Evolutionary conservation across 2,329 filamentous ascomycete genomes (phyloP), one percentile per base, ranked within the genome.

Genomic region (Penicillium sp.): DNA sequence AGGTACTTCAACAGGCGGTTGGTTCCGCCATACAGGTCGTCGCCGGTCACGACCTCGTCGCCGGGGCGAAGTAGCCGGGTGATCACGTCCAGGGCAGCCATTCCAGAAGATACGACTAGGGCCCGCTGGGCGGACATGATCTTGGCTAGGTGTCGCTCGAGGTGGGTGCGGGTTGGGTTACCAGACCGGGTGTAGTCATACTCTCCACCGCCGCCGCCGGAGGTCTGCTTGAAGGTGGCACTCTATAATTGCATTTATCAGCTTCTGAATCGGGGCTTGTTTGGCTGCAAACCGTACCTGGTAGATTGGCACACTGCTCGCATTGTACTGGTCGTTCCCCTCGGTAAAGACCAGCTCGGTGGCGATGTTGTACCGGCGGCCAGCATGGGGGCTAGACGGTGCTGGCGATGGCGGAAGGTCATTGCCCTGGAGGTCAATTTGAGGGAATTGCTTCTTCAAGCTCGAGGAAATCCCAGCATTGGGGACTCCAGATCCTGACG

Each of bases 181-280:
- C 93, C 93, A 31, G 91, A 97, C 54, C 95, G 88, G 52, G 93
- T 97, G 77, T 98, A 98, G 76, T 98, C 93, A 73, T 97, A 98
- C 72, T 97, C 91, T 59, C 83, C 87, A 52, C 89, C 89, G 52
- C 88, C 89, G 40, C 74, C 79, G 55, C 87, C 86, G 15, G 87
- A 89, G 20, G 81, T 82, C 73, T 97, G 93, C 75, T 98, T 98
- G 79, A 98, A 98, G 32, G 93, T 98, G 42, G 93, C 95, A 42
- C 89, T 95, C 80, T 86, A 57, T 13, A 18, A 45, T 18, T 4
- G 20, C 42, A 35, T 10, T 20, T 3, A 27, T 53, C 33, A 53
- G 23, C 35, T 9, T 10, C 2, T 9, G 15, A 1, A 24, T 28
- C 8, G 33, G 43, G 15, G 20, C 41, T 53, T 35, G 31, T 42